Percentiles rank a stretch among this genome's conserved stretches.
Evolutionary conservation across 306 rosid species (phyloP).

Genomic region (Cyamopsis tetragonoloba): DNA sequence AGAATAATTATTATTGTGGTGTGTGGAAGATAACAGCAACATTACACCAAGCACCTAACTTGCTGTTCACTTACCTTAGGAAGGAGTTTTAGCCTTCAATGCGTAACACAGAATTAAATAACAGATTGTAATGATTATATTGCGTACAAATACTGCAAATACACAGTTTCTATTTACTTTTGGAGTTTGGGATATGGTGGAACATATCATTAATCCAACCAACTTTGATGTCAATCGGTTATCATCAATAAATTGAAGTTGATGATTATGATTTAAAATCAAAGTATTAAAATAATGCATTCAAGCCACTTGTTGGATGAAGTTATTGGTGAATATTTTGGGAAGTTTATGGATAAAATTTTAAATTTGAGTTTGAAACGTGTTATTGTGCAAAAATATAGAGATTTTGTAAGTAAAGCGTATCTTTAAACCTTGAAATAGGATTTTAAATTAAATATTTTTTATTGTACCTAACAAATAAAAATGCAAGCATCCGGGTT

Average conservation of each 20-base stretch:
- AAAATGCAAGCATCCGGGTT: too few species aligned
- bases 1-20: too few species aligned
- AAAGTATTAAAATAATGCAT: background rate
- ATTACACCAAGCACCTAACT: conserved; percentile 7
- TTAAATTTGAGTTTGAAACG: too few species aligned
- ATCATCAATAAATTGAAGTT: background rate
- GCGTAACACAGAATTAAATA: background rate
- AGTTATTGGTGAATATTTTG: too few species aligned
- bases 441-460: too few species aligned
- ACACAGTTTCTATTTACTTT: background rate
- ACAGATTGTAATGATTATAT: background rate
- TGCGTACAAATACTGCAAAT: background rate
- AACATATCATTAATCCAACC: background rate
- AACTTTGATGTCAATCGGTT: background rate
- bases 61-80: conserved; percentile 18
- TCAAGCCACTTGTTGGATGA: too few species aligned
- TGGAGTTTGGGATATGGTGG: background rate
- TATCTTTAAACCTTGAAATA: too few species aligned
- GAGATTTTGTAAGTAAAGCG: too few species aligned
- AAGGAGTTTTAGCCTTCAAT: conserved; percentile 7
- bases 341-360: too few species aligned
- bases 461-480: too few species aligned
- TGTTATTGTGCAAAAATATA: too few species aligned
- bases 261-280: background rate
- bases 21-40: too few species aligned